These are phyloP conservation scores for Buxus sempervirens DNA, from an alignment of 164 flowering plant species.

Conservation along the genomic window DNA sequence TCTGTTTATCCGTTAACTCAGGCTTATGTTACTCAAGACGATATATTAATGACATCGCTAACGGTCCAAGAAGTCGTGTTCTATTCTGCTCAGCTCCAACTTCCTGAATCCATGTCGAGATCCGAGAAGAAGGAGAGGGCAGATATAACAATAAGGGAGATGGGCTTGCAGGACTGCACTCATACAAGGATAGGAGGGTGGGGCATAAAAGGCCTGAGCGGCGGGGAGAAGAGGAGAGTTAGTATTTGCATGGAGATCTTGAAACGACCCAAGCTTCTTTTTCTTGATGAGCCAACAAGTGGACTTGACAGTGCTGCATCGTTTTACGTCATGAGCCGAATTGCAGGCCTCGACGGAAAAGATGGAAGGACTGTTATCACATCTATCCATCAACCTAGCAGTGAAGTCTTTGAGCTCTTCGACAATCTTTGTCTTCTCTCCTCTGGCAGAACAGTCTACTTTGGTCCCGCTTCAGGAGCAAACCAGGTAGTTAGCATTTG, in stretches of 20 bases:
- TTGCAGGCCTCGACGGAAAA: conserved; percentile 25
- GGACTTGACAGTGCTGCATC: conserved; percentile 77
- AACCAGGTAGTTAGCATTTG: conserved; percentile 29
- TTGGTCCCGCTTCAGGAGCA: conserved; percentile 44
- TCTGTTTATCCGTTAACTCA: conserved; percentile 5
- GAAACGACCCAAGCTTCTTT: conserved; percentile 50
- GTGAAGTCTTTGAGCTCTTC: conserved; percentile 58
- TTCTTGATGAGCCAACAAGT: conserved; percentile 73
- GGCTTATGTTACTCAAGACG: conserved; percentile 73
- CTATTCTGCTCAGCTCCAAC: conserved; percentile 65
- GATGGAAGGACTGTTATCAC: conserved; percentile 49
- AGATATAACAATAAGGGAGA: conserved; percentile 48
- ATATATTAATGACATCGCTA: conserved; percentile 38
- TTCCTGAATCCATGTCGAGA: conserved; percentile 45
- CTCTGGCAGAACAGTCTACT: conserved; percentile 55
- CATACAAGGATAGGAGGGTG: conserved; percentile 58
- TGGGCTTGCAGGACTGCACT: conserved; percentile 54
- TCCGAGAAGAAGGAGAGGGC: conserved; percentile 40
- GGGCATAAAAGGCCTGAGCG: conserved; percentile 52
- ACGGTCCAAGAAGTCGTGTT: conserved; percentile 55
- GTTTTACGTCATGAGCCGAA: conserved; percentile 43
- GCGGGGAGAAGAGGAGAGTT: conserved; percentile 61
- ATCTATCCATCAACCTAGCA: conserved; percentile 76
- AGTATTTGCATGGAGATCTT: conserved; percentile 58
- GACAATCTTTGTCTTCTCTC: conserved; percentile 59